Conservation (phyloP, 1,139 yeast genomes). For the Saccharomyces hybrid region DNA sequence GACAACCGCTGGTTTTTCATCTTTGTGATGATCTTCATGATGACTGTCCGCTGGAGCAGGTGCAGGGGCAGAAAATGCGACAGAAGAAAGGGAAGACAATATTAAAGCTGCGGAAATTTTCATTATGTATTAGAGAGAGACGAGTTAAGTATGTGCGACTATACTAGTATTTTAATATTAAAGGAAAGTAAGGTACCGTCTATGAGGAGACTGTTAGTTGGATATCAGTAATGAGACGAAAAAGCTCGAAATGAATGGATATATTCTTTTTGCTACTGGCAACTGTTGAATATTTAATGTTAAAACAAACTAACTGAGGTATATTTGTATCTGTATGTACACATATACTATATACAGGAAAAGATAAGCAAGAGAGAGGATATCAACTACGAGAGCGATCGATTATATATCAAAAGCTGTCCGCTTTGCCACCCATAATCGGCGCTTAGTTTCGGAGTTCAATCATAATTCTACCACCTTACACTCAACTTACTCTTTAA, state of each 20-base stretch:
- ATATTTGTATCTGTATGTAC: background rate
- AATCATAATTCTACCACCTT: background rate
- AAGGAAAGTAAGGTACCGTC: background rate
- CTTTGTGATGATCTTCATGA: conserved; percentile 38
- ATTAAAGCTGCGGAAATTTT: conserved; percentile 14
- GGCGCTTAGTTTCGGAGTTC: background rate
- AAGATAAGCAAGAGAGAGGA: background rate
- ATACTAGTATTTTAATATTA: background rate
- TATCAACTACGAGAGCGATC: background rate
- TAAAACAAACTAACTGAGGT: background rate
- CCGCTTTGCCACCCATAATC: background rate
- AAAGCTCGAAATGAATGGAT: background rate
- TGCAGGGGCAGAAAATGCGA: conserved; percentile 18
- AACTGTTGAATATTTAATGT: background rate
- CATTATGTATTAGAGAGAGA: conserved; percentile 6
- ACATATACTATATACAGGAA: background rate
- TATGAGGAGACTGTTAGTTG: conserved; percentile 2
- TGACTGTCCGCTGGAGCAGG: conserved; percentile 42
- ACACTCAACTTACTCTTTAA: background rate
- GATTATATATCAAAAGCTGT: background rate
- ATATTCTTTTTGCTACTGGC: background rate
- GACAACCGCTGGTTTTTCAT: conserved; percentile 38
- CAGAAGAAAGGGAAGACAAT: conserved; percentile 8
- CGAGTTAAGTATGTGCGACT: background rate
- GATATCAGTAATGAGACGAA: background rate